These are phyloP conservation scores for Glycine latifolia DNA, from an alignment of 306 rosid species.

Conservation along the genomic window DNA sequence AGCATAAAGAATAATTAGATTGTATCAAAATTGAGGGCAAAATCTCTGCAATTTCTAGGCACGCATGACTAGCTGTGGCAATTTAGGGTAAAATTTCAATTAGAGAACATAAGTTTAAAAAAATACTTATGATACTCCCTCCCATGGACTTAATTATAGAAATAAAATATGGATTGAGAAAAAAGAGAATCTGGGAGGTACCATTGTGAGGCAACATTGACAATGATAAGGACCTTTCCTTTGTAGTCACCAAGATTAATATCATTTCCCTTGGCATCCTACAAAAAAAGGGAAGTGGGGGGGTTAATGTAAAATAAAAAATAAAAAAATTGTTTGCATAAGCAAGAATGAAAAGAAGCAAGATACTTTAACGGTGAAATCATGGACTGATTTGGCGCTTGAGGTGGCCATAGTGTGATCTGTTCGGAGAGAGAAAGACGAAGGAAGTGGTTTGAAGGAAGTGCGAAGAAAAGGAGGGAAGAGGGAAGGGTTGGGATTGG, in stretches of 20 bases:
- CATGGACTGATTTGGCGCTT: slow-evolving; percentile 55
- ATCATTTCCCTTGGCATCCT: slow-evolving; percentile 94
- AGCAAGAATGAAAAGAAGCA: background rate
- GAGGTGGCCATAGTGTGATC: slow-evolving; percentile 74
- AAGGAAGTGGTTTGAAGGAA: slow-evolving; percentile 35
- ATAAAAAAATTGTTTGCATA: background rate
- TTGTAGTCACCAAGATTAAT: slow-evolving; percentile 85
- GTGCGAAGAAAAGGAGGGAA: slow-evolving; percentile 17
- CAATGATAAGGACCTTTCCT: slow-evolving; percentile 88
- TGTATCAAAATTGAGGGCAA: slow-evolving; percentile 1
- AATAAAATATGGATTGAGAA: background rate
- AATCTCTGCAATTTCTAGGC: background rate
- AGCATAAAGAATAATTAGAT: background rate
- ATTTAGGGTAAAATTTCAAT: background rate
- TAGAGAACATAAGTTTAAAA: background rate
- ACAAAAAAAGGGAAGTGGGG: slow-evolving; percentile 2
- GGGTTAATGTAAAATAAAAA: background rate
- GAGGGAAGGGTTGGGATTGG: background rate
- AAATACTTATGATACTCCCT: background rate
- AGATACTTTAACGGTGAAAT: slow-evolving; percentile 75
- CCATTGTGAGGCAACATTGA: slow-evolving; percentile 99
- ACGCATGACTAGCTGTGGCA: background rate
- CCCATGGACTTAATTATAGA: too few relatives aligned
- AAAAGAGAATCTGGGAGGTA: slow-evolving; percentile 37
- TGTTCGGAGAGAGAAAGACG: slow-evolving; percentile 29